Base-by-base conservation (phyloP, 2,329 filamentous ascomycete genomes). In the Ophiostoma montium region DNA sequence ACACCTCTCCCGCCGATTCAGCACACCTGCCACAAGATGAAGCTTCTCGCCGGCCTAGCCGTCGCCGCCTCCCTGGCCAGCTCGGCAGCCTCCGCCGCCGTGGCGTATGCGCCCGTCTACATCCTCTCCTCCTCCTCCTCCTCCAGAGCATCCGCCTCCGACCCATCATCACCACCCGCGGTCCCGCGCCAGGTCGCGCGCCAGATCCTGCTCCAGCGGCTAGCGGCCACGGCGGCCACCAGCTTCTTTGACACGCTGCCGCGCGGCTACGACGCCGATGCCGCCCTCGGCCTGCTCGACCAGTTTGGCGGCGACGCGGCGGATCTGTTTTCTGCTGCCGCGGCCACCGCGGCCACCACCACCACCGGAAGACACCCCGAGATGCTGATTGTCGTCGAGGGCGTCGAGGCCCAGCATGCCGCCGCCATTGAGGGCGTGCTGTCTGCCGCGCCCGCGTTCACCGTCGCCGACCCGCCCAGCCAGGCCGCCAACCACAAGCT, bases 371-470 rank as follows among this genome's bases (percentile, higher is more conserved):
- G 7, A 33, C 67, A 70, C 5, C 67, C 63, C 47, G 78, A 85
- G 62, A 68, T 84, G 35, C 63, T 84, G 23, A 64, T 82, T 47
- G 62, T 78, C 56, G 65, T 82, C 46, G 72, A 81, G 59, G 76
- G 79, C 57, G 66, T 74, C 62, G 70, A 67, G 16, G 56, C 65
- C 15, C 59, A 67, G 38, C 69, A 72, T 43, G 65, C 69, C 47
- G 56, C 62, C 46, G 55, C 60, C 36, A 49, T 74, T 21, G 65
- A 69, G 50, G 63, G 67, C n/a, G 64, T 69, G 8, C 62, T 71
- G 46, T 60, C 54, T 35, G 54, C 57, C 16, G 52, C 63, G 27
- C 69, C 70, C 11, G 65, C 71, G 1, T 81, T 81, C 52, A 67
- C 65, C 7, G 70, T 72, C 51, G 59, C 62, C 32, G 70, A 70